A percentile compares a stretch with the other conserved stretches of the same genome.
phyloP scores from a whole-genome alignment of 345 rosid genomes.

The Trapa incisa region DNA sequence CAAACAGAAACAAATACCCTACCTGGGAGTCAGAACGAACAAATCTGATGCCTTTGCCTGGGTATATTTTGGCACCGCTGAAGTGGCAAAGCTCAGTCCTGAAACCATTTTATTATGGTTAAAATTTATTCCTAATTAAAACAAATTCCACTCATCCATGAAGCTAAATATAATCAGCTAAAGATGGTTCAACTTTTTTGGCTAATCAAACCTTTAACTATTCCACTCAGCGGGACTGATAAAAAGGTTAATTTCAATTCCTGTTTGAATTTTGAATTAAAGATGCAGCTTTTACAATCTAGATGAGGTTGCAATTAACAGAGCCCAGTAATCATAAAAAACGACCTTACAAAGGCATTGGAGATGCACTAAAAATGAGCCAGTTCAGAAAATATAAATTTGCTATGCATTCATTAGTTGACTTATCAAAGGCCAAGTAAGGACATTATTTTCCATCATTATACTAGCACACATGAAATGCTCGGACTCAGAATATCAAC shows the following conservation, averaged over 20 bases:
- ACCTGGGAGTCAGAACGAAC: slow-evolving; percentile 72
- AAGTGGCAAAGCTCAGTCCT: slow-evolving; percentile 72
- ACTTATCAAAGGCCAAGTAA: background rate
- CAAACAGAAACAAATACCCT: background rate
- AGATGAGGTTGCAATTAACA: background rate
- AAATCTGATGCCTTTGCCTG: slow-evolving; percentile 62
- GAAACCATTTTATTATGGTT: background rate
- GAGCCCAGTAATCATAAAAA: background rate
- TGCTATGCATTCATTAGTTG: background rate
- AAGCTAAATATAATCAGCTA: background rate
- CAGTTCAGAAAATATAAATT: background rate
- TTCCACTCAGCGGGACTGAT: background rate
- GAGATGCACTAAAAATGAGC: background rate
- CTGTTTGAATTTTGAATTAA: background rate
- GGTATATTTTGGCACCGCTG: slow-evolving; percentile 63
- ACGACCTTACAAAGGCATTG: background rate
- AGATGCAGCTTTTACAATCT: background rate
- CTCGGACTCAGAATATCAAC: background rate
- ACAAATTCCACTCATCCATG: background rate
- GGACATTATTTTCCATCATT: background rate
- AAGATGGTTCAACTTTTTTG: background rate
- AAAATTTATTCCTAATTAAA: background rate
- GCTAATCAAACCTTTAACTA: too few relatives aligned
- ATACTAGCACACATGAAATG: background rate
- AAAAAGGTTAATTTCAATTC: background rate